phyloP scores from a whole-genome alignment of 305 asterid genomes.

The Solanum hybrid region DNA sequence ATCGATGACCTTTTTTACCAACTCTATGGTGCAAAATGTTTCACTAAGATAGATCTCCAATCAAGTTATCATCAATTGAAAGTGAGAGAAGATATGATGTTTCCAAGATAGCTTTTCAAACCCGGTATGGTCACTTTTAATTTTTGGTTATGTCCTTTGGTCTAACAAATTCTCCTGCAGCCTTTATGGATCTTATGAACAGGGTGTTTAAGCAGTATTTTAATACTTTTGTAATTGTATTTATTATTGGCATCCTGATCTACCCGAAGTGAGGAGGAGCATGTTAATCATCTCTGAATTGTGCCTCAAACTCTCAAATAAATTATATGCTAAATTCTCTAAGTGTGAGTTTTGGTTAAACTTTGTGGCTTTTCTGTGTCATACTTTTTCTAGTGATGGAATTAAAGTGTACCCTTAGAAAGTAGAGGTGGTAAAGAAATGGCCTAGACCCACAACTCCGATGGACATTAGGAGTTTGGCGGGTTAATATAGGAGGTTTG shows the following conservation, averaged over 20 bases:
- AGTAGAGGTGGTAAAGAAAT: background rate
- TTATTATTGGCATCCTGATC: background rate
- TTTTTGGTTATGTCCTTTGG: background rate
- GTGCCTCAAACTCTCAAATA: background rate
- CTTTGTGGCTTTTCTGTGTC: background rate
- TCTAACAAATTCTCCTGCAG: background rate
- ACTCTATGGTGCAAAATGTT: background rate
- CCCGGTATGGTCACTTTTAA: background rate
- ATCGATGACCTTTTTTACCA: background rate
- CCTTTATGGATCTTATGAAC: background rate
- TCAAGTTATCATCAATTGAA: background rate
- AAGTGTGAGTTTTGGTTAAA: background rate
- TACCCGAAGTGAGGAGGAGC: background rate
- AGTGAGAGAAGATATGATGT: background rate
- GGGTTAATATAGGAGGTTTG: background rate
- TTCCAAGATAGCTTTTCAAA: background rate
- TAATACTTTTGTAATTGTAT: background rate
- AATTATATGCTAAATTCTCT: background rate
- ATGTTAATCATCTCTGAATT: background rate
- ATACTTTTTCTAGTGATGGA: background rate
- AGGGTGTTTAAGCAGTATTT: background rate
- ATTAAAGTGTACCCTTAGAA: background rate
- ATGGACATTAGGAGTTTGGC: too few species aligned
- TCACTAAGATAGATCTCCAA: background rate
- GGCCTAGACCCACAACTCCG: background rate